A percentile compares a stretch with the other conserved stretches of the same genome.
phyloP scores from a whole-genome alignment of 1,139 yeast species.

The Magnusiomyces suaveolens region DNA sequence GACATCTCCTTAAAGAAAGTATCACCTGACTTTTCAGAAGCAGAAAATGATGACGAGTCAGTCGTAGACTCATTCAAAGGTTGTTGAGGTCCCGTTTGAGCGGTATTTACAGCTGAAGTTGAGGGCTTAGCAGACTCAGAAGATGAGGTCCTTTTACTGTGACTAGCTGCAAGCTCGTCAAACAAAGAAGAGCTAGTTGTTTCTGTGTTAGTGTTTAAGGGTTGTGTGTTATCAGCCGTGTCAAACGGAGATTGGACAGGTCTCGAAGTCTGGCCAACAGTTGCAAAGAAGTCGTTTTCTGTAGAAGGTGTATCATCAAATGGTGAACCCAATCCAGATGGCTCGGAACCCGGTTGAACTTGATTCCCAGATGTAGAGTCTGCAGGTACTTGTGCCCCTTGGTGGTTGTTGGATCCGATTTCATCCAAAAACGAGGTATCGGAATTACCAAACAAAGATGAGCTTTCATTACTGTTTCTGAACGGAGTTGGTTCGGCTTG shows the following conservation, averaged over 20 bases:
- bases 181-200: not conserved
- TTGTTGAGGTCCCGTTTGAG: not conserved
- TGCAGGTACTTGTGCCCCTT: not conserved
- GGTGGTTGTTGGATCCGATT: not conserved
- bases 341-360: not conserved
- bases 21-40: not conserved
- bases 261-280: not conserved
- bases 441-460: not conserved
- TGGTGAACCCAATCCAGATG: not conserved
- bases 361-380: not conserved
- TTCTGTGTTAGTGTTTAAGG: not conserved
- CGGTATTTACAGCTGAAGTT: not conserved
- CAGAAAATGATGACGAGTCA: not conserved
- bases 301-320: conserved; percentile 1
- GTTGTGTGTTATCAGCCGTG: not conserved
- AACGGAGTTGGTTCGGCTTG: not conserved
- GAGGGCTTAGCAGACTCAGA: not conserved
- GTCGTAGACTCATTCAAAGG: not conserved
- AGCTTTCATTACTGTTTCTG: not conserved
- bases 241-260: not conserved
- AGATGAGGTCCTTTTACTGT: not conserved
- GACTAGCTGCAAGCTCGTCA: not conserved
- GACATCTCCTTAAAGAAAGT: not conserved
- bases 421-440: not conserved
- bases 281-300: not conserved